phyloP scores from a whole-genome alignment of 2,329 filamentous ascomycete species.

The Sclerotinia minor region DNA sequence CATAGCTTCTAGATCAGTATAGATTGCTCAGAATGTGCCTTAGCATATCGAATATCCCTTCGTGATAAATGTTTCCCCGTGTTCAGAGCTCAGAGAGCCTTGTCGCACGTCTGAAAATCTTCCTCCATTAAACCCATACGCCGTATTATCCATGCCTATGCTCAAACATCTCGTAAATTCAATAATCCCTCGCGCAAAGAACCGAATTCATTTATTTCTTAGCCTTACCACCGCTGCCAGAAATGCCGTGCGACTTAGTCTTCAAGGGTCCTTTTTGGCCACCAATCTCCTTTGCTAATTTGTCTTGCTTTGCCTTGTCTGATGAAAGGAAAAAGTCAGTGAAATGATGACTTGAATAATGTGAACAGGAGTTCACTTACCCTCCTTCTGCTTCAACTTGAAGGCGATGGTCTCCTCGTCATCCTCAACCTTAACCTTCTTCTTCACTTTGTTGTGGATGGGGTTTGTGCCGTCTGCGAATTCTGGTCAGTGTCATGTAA shows the following conservation, averaged over 20 bases:
- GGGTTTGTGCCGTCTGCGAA: slow-evolving; percentile 18
- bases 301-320: slow-evolving; percentile 73
- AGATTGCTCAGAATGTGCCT: background rate
- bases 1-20: background rate
- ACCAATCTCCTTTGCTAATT: slow-evolving; percentile 66
- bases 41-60: slow-evolving; percentile 1
- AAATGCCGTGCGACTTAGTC: slow-evolving; percentile 83
- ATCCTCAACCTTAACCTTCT: slow-evolving; percentile 69
- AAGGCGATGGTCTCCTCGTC: slow-evolving; percentile 86
- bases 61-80: background rate
- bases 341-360: slow-evolving; percentile 52
- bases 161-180: slow-evolving; percentile 19
- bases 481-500: slow-evolving; percentile 42
- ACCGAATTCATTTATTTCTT: slow-evolving; percentile 18
- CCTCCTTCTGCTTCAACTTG: slow-evolving; percentile 80
- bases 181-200: slow-evolving; percentile 11
- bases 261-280: slow-evolving; percentile 76
- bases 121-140: slow-evolving; percentile 24
- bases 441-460: slow-evolving; percentile 75
- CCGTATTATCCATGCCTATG: slow-evolving; percentile 29
- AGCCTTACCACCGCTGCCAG: slow-evolving; percentile 94
- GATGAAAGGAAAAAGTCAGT: background rate
- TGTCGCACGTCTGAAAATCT: slow-evolving; percentile 16
- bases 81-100: slow-evolving; percentile 11
- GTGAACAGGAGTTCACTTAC: slow-evolving; percentile 53